phyloP scores from a whole-genome alignment of 2,329 filamentous ascomycete genomes.

The Metarhizium brunneum region DNA sequence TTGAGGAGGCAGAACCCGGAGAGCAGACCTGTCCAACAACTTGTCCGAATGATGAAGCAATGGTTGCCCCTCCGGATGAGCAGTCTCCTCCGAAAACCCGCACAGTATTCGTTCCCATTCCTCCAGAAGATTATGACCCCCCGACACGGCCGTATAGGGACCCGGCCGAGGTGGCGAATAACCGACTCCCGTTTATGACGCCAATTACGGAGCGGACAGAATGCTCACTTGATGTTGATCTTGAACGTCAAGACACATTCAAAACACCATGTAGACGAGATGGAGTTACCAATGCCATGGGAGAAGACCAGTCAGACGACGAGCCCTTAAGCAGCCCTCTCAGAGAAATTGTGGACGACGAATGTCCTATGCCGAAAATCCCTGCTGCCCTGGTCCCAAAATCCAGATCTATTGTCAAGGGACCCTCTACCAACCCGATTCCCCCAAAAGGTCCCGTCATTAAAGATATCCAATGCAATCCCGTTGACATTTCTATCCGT shows the following conservation, averaged over 20 bases:
- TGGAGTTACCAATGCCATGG: conserved; percentile 13
- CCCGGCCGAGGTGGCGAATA: conserved; percentile 71
- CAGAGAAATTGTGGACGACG: conserved; percentile 50
- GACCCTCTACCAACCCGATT: conserved; percentile 26
- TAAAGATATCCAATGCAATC: conserved; percentile 78
- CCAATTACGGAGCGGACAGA: conserved; percentile 96
- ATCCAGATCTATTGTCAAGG: conserved; percentile 22
- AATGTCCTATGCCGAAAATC: conserved; percentile 36
- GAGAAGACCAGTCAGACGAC: conserved; percentile 22
- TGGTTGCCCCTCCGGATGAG: conserved; percentile 30
- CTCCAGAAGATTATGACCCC: conserved; percentile 78
- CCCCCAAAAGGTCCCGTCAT: conserved; percentile 63
- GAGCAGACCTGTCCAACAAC: conserved; percentile 7
- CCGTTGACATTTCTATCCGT: conserved; percentile 68
- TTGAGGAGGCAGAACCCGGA: conserved; percentile 20
- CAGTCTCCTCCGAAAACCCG: conserved; percentile 43
- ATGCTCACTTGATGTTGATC: conserved; percentile 64
- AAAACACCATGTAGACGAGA: conserved; percentile 69
- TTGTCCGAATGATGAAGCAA: conserved; percentile 21
- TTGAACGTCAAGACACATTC: conserved; percentile 49
- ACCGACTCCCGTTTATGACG: conserved; percentile 94
- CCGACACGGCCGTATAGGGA: conserved; percentile 75
- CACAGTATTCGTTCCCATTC: conserved; percentile 66
- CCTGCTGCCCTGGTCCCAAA: conserved; percentile 41
- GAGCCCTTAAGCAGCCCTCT: conserved; percentile 62